A percentile compares a stretch with the other conserved stretches of the same genome.
These are phyloP conservation scores for Phoma herbarum DNA, from an alignment of 2,329 filamentous ascomycete genomes.

Conservation along the genomic window DNA sequence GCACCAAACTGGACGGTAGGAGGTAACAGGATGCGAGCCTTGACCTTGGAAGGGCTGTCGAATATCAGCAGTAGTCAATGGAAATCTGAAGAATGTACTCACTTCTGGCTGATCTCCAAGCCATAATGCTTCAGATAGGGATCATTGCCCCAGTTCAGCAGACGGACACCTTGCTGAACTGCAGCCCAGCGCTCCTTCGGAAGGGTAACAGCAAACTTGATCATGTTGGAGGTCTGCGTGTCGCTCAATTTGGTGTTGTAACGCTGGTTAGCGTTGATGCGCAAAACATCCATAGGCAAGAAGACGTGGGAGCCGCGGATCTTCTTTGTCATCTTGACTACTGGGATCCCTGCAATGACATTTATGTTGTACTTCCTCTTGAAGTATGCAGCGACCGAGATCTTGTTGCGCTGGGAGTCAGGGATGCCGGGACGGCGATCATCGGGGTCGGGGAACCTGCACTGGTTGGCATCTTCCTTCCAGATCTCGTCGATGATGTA, in stretches of 20 bases:
- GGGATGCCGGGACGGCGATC: constrained; percentile 64
- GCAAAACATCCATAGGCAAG: constrained; percentile 66
- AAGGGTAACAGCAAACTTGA: constrained; percentile 87
- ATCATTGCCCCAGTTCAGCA: constrained; percentile 75
- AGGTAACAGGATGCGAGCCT: constrained; percentile 74
- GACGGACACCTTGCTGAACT: constrained; percentile 72
- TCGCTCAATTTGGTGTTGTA: constrained; percentile 68
- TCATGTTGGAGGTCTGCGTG: constrained; percentile 81
- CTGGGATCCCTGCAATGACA: constrained; percentile 61
- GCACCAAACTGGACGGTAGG: constrained; percentile 74
- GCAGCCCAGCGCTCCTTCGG: constrained; percentile 73
- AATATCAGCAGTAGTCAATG: background rate
- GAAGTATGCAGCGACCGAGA: constrained; percentile 68
- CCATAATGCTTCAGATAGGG: constrained; percentile 76
- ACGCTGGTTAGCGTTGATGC: constrained; percentile 63
- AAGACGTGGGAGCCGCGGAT: constrained; percentile 53
- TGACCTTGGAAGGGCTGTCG: constrained; percentile 64
- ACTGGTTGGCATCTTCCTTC: constrained; percentile 53
- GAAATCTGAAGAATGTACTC: background rate
- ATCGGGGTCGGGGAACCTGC: constrained; percentile 65
- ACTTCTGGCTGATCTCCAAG: constrained; percentile 68
- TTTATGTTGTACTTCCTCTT: constrained; percentile 60
- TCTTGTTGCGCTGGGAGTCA: constrained; percentile 64
- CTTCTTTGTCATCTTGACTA: constrained; percentile 67
- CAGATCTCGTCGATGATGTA: constrained; percentile 63